These are phyloP conservation scores for Fusarium sp. DNA, from an alignment of 2,329 filamentous ascomycete genomes.

Conservation along the genomic window DNA sequence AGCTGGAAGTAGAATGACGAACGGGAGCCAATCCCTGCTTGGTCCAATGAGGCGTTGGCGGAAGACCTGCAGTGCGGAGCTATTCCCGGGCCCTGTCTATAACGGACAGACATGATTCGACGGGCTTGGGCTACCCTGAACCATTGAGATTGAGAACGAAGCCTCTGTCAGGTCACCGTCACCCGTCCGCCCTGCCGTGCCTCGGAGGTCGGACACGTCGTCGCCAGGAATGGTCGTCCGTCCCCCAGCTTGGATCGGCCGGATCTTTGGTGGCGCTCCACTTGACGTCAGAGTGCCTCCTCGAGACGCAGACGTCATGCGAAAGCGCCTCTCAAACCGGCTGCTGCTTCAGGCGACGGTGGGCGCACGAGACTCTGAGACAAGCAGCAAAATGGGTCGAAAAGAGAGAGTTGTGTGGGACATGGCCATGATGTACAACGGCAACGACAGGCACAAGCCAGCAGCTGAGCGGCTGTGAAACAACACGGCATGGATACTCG, in stretches of 20 bases:
- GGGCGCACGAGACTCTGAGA: constrained; percentile 28
- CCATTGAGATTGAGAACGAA: not conserved
- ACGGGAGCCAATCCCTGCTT: constrained; percentile 13
- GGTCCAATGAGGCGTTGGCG: not conserved
- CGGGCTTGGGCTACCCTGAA: constrained; percentile 17
- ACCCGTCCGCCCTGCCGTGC: constrained; percentile 7
- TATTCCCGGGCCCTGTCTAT: not conserved
- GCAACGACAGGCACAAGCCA: constrained; percentile 11
- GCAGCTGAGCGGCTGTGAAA: constrained; percentile 24
- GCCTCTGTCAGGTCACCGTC: constrained; percentile 16
- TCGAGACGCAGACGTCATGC: constrained; percentile 41
- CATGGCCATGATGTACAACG: constrained; percentile 2
- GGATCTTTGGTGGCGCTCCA: constrained; percentile 43
- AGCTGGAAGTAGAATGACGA: not conserved
- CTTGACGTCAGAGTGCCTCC: constrained; percentile 42
- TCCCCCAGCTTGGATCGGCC: constrained; percentile 44
- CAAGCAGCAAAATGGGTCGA: constrained; percentile 16
- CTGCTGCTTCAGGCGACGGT: constrained; percentile 37
- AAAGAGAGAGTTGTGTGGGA: not conserved
- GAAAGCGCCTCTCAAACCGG: constrained; percentile 33
- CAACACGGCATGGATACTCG: not conserved
- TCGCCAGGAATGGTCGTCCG: constrained; percentile 36
- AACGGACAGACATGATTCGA: not conserved
- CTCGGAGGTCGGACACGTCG: constrained; percentile 38
- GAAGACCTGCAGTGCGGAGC: constrained; percentile 4